Evolutionary conservation across 164 flowering plant species (phyloP).

Genomic region (Stephania cephalantha): DNA sequence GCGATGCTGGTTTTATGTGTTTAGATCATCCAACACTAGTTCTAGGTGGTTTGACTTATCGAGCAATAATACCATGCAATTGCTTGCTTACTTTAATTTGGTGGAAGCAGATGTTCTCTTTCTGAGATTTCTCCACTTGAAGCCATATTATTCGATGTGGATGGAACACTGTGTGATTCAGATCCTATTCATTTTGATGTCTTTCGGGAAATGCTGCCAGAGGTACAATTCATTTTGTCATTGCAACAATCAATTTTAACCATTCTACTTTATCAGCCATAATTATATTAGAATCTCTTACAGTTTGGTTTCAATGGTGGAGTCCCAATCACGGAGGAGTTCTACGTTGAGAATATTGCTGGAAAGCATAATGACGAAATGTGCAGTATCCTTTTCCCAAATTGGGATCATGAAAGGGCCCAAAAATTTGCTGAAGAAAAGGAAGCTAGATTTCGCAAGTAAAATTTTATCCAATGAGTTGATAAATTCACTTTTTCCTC

Average conservation of each 20-base stretch:
- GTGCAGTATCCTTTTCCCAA: constrained; percentile 58
- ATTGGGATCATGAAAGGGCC: constrained; percentile 57
- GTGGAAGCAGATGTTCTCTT: constrained; percentile 36
- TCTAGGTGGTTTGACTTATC: background rate
- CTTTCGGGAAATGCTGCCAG: constrained; percentile 75
- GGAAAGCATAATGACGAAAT: constrained; percentile 72
- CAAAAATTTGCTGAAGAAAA: constrained; percentile 67
- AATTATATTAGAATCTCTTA: constrained; percentile 7
- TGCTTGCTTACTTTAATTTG: constrained; percentile 8
- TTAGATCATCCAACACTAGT: background rate
- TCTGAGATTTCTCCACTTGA: constrained; percentile 62
- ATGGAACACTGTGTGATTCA: constrained; percentile 95
- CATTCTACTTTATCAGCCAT: background rate
- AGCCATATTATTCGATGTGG: constrained; percentile 83
- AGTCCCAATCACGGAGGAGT: constrained; percentile 70
- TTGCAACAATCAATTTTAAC: background rate
- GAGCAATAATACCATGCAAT: background rate
- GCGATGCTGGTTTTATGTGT: background rate
- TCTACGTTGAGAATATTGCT: constrained; percentile 50
- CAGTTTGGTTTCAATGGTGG: constrained; percentile 89
- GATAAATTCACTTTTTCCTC: background rate
- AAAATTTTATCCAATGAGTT: constrained; percentile 7
- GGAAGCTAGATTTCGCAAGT: constrained; percentile 81
- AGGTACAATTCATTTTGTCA: constrained; percentile 36
- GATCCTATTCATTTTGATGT: constrained; percentile 80